These are phyloP conservation scores for Ascochyta fabae DNA, from an alignment of 2,329 filamentous ascomycete species.

Conservation along the genomic window DNA sequence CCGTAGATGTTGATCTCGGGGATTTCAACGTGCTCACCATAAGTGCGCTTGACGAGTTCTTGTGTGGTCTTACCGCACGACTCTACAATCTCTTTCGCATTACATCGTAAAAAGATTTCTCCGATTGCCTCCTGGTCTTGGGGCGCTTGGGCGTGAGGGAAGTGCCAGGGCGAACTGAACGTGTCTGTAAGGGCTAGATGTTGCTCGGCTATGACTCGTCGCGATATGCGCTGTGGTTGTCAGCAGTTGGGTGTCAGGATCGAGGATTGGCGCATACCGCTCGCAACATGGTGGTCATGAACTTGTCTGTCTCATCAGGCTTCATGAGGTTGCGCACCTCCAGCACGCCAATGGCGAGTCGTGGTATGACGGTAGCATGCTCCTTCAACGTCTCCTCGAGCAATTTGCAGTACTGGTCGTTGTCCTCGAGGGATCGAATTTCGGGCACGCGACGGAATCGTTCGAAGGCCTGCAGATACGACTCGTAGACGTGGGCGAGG, in stretches of 20 bases:
- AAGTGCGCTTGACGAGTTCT: conserved; percentile 75
- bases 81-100: conserved; percentile 86
- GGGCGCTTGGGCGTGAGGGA: conserved; percentile 73
- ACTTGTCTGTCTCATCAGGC: conserved; percentile 81
- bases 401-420: conserved; percentile 82
- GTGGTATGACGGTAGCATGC: conserved; percentile 91
- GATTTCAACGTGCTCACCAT: conserved; percentile 72
- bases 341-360: conserved; percentile 90
- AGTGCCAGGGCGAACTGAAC: conserved; percentile 89
- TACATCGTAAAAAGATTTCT: conserved; percentile 92
- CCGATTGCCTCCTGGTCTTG: conserved; percentile 83
- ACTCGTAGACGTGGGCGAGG: conserved; percentile 91
- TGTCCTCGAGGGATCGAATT: conserved; percentile 85
- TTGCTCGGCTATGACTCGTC: conserved; percentile 95
- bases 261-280: conserved; percentile 65
- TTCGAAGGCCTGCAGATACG: conserved; percentile 98
- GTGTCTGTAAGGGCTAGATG: conserved; percentile 94
- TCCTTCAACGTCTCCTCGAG: conserved; percentile 81
- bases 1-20: conserved; percentile 85
- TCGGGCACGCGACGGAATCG: conserved; percentile 83
- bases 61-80: conserved; percentile 79
- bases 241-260: neutral
- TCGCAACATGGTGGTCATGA: conserved; percentile 92
- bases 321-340: conserved; percentile 86
- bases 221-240: conserved; percentile 76